These are phyloP conservation scores for Glomus cerebriforme DNA, from an alignment of 192 early-diverging fungal genomes.

Conservation along the genomic window DNA sequence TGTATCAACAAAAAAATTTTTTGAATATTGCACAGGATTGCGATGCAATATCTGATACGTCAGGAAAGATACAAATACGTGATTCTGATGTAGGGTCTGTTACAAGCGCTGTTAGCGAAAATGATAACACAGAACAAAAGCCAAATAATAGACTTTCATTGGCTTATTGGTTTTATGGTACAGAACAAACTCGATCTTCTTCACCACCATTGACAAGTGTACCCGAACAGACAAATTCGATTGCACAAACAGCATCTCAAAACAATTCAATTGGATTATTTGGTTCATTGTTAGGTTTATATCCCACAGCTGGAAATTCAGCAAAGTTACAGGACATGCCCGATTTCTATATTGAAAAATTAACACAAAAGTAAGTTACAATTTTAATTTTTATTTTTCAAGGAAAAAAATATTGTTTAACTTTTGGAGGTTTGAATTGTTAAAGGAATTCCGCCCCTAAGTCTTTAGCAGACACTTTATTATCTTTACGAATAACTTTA, in stretches of 20 bases:
- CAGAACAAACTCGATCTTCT: not conserved
- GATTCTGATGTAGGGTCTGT: not conserved
- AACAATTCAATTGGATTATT: not conserved
- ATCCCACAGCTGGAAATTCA: not conserved
- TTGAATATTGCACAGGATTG: not conserved
- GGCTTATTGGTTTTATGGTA: not conserved
- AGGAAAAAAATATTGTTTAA: not conserved
- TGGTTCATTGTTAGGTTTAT: not conserved
- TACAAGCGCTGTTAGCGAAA: not conserved
- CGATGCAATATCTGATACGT: not conserved
- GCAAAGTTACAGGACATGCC: constrained; percentile 37
- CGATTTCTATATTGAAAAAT: constrained; percentile 46
- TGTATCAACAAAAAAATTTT: not conserved
- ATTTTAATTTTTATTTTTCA: not conserved
- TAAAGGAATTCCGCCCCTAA: constrained; percentile 38
- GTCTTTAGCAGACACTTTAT: constrained; percentile 43
- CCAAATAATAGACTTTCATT: not conserved
- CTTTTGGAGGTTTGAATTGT: not conserved
- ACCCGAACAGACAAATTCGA: not conserved
- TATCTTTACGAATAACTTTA: constrained; percentile 43
- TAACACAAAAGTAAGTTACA: constrained; percentile 34
- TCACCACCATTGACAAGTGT: not conserved
- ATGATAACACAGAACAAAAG: not conserved
- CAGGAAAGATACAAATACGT: not conserved
- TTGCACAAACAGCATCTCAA: not conserved